Evolutionary conservation across 805 yeast species (phyloP).

Genomic region (Candida easanensis): DNA sequence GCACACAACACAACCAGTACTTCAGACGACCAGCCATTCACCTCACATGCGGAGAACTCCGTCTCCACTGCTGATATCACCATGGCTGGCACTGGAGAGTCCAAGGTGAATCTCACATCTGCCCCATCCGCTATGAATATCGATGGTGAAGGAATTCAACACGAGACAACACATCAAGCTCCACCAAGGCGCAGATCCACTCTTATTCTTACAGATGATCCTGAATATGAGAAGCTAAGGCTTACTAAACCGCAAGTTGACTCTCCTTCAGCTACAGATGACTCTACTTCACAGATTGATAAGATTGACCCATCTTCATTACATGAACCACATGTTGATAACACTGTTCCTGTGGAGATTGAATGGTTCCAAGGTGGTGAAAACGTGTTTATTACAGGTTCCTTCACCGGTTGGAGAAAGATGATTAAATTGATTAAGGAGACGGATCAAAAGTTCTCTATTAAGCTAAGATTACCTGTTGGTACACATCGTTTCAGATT

Average conservation of each 20-base stretch:
- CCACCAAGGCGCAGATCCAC: constrained; percentile 62
- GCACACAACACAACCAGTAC: constrained; percentile 12
- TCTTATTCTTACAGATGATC: constrained; percentile 65
- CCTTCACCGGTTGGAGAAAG: constrained; percentile 97
- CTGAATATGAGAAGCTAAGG: constrained; percentile 51
- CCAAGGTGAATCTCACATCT: constrained; percentile 22
- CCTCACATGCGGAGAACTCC: constrained; percentile 8
- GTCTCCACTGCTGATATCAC: constrained; percentile 26
- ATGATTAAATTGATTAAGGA: constrained; percentile 81
- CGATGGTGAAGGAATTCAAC: constrained; percentile 13
- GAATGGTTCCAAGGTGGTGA: constrained; percentile 97
- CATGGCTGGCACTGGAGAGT: constrained; percentile 27
- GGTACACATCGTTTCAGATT: constrained; percentile 94
- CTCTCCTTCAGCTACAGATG: constrained; percentile 9
- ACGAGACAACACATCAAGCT: constrained; percentile 3
- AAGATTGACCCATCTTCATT: constrained; percentile 8
- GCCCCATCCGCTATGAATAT: constrained; percentile 27
- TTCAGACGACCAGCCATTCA: constrained; percentile 5
- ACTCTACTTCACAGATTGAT: constrained; percentile 11
- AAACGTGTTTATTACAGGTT: constrained; percentile 93
- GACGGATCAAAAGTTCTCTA: constrained; percentile 54
- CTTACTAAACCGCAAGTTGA: no score
- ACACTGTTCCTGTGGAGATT: constrained; percentile 54
- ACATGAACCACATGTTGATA: constrained; percentile 2
- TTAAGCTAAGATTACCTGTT: constrained; percentile 74